A percentile compares a stretch with the other conserved stretches of the same genome.
Evolutionary conservation across 441 rosid genomes (phyloP).

Genomic region (Eutrema salsugineum): DNA sequence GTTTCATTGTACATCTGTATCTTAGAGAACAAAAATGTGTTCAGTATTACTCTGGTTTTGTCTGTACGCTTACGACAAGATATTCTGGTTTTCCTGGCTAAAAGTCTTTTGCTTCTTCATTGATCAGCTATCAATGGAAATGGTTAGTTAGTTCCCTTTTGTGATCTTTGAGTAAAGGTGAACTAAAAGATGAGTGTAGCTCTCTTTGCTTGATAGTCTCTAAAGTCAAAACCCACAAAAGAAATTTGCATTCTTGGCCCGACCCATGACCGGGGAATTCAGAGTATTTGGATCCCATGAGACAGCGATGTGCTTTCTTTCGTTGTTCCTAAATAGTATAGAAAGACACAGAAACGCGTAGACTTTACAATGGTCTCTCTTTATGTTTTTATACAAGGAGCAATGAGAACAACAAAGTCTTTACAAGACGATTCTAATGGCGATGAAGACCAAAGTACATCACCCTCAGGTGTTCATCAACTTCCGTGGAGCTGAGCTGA

Average conservation of each 20-base stretch:
- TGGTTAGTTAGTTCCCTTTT: too few relatives aligned
- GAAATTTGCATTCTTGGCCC: neutral
- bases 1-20: too few relatives aligned
- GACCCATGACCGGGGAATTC: neutral
- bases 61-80: too few relatives aligned
- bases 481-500: neutral
- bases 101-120: too few relatives aligned
- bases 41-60: too few relatives aligned
- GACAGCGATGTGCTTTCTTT: neutral
- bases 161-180: too few relatives aligned
- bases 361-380: neutral
- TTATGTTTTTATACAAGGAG: neutral
- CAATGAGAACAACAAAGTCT: neutral
- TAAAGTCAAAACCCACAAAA: neutral
- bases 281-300: neutral
- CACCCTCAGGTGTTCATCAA: neutral
- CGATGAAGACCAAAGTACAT: neutral
- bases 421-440: neutral
- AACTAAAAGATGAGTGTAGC: too few relatives aligned
- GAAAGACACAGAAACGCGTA: neutral
- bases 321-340: neutral
- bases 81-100: too few relatives aligned
- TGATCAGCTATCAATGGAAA: too few relatives aligned
- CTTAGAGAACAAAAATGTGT: too few relatives aligned
- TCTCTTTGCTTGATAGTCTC: neutral